Conservation (phyloP, 2,329 filamentous ascomycete species). For the Pestalotiopsis sp. region DNA sequence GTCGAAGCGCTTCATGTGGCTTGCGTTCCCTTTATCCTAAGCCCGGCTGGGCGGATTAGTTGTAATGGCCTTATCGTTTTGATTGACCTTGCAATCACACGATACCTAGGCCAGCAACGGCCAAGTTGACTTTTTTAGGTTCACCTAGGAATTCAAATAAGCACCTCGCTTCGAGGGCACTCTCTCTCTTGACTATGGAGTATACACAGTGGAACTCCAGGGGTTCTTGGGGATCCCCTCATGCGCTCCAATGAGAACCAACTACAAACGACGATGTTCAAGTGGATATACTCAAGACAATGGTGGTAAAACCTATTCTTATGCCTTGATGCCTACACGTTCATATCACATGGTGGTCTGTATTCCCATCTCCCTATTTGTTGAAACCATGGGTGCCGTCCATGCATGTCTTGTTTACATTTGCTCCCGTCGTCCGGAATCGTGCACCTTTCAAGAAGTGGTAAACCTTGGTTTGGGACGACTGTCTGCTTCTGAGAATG, state of each 20-base stretch:
- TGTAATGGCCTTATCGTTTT: neutral
- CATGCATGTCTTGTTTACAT: too few species aligned
- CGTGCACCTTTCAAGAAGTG: too few species aligned
- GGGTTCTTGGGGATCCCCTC: neutral
- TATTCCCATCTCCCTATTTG: neutral
- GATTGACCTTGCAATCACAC: neutral
- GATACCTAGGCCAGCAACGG: neutral
- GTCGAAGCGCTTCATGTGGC: neutral
- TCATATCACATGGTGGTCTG: neutral
- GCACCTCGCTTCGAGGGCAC: neutral
- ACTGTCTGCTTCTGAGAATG: too few species aligned
- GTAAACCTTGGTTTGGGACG: too few species aligned
- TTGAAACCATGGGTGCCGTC: too few species aligned
- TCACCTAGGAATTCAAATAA: neutral
- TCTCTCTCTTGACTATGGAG: neutral
- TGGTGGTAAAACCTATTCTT: neutral
- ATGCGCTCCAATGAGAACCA: conserved; percentile 6
- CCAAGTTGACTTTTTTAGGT: neutral
- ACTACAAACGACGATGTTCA: neutral
- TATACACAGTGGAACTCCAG: neutral
- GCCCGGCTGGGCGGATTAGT: neutral
- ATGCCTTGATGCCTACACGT: neutral
- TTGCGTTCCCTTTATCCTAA: neutral
- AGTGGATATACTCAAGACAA: neutral
- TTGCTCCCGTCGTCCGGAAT: too few species aligned